Evolutionary conservation across 495 filamentous ascomycete genomes (phyloP).

Genomic region (Penicillium pancosmium): DNA sequence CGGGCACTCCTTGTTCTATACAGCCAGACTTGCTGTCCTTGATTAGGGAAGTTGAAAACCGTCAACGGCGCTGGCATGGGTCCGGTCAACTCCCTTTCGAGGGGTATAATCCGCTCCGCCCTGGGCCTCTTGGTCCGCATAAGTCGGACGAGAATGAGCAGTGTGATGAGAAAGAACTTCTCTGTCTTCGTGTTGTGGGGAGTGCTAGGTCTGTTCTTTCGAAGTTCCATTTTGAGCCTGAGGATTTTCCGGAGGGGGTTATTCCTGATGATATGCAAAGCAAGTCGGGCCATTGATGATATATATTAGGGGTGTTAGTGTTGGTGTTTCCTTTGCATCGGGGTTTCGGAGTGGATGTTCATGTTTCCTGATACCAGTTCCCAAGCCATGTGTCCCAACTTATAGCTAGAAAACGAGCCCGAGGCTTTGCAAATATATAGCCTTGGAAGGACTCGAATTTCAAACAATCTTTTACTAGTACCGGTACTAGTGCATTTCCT

Average conservation of each 20-base stretch:
- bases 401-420: too few species aligned
- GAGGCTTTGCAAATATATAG: too few species aligned
- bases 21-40: conserved; percentile 39
- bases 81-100: conserved; percentile 28
- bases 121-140: neutral
- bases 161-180: conserved; percentile 34
- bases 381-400: too few species aligned
- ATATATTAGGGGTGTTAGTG: too few species aligned
- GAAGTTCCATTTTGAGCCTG: conserved; percentile 45
- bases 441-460: too few species aligned
- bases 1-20: conserved; percentile 24
- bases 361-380: too few species aligned
- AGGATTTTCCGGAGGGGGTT: conserved; percentile 42
- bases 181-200: conserved; percentile 44
- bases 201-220: conserved; percentile 41
- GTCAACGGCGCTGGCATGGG: conserved; percentile 47
- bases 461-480: too few species aligned
- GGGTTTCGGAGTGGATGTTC: too few species aligned
- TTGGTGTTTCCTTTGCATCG: too few species aligned
- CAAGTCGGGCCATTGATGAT: conserved; percentile 4
- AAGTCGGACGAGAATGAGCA: conserved; percentile 3
- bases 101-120: conserved; percentile 9
- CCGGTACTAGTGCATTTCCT: too few species aligned
- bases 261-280: conserved; percentile 15
- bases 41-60: conserved; percentile 44